phyloP scores from a whole-genome alignment of 2,329 filamentous ascomycete genomes.

The Truncatella angustata region DNA sequence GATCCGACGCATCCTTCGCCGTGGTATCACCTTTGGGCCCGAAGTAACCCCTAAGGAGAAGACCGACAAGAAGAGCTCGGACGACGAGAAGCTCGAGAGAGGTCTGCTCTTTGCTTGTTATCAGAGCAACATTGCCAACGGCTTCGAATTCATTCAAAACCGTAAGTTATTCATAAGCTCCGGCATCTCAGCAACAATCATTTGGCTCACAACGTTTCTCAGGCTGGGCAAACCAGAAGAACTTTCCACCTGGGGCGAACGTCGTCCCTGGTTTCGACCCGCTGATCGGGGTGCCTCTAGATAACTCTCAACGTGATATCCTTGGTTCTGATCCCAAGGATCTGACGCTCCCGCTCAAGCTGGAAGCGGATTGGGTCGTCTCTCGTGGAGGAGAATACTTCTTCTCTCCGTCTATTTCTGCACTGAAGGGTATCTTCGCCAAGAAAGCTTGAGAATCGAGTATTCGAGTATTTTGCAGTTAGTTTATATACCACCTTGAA shows the following conservation, averaged over 20 bases:
- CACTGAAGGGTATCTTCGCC: slow-evolving; percentile 21
- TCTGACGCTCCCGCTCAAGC: too few relatives aligned
- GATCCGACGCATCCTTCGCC: slow-evolving; percentile 37
- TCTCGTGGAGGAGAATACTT: slow-evolving; percentile 44
- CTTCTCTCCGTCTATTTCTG: slow-evolving; percentile 40
- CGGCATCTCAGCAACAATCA: too few relatives aligned
- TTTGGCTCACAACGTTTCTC: neutral
- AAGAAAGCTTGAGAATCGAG: neutral
- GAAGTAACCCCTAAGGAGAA: slow-evolving; percentile 35
- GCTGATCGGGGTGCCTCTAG: slow-evolving; percentile 30
- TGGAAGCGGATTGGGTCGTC: slow-evolving; percentile 34
- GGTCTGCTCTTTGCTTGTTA: slow-evolving; percentile 45
- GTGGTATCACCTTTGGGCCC: slow-evolving; percentile 41
- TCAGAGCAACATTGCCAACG: slow-evolving; percentile 38
- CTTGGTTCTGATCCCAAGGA: neutral
- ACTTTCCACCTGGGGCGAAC: slow-evolving; percentile 20
- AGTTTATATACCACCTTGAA: too few relatives aligned
- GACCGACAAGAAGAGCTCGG: slow-evolving; percentile 15
- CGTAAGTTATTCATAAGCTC: slow-evolving; percentile 18
- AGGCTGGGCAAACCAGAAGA: neutral
- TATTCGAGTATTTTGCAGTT: neutral
- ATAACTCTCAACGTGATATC: slow-evolving; percentile 19
- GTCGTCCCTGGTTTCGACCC: slow-evolving; percentile 31
- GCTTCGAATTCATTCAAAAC: slow-evolving; percentile 38
- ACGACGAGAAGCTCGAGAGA: slow-evolving; percentile 31